Evolutionary conservation across 805 yeast species (phyloP).

Genomic region (Yarrowia sp.): DNA sequence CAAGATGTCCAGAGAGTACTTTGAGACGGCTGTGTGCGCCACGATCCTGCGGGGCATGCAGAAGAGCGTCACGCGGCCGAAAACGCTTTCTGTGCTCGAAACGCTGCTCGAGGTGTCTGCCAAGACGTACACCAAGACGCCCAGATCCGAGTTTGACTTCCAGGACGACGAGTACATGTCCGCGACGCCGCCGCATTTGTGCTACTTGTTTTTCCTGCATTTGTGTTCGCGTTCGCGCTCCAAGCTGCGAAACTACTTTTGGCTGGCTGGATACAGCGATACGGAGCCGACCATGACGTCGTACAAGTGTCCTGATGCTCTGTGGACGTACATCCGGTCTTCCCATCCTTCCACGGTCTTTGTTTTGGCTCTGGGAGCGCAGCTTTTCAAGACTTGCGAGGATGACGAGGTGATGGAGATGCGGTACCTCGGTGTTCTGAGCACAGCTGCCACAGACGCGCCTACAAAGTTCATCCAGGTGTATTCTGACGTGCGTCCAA

Average conservation of each 20-base stretch:
- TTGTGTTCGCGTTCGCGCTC: slow-evolving; percentile 32
- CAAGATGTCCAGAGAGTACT: slow-evolving; percentile 31
- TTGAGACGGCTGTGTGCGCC: slow-evolving; percentile 34
- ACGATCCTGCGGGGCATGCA: slow-evolving; percentile 33
- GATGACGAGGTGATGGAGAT: slow-evolving; percentile 32
- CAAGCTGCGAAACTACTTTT: slow-evolving; percentile 33
- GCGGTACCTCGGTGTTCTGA: slow-evolving; percentile 31
- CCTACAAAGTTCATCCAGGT: slow-evolving; percentile 13
- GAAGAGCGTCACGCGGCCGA: slow-evolving; percentile 31
- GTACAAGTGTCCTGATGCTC: slow-evolving; percentile 30
- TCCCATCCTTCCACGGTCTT: slow-evolving; percentile 31
- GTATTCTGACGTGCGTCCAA: slow-evolving; percentile 15
- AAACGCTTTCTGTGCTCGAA: slow-evolving; percentile 33
- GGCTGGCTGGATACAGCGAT: slow-evolving; percentile 36
- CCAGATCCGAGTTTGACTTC: background rate
- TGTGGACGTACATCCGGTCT: slow-evolving; percentile 31
- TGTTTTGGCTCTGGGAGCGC: slow-evolving; percentile 33
- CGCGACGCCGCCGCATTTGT: slow-evolving; percentile 30
- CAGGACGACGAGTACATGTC: slow-evolving; percentile 13
- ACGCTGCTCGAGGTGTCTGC: slow-evolving; percentile 33
- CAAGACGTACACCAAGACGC: slow-evolving; percentile 29
- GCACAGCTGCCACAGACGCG: slow-evolving; percentile 26
- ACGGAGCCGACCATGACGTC: slow-evolving; percentile 26
- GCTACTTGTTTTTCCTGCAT: slow-evolving; percentile 34
- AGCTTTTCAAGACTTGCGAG: slow-evolving; percentile 30